Evolutionary conservation across 441 rosid species (phyloP).

Genomic region (Populus hybrid): DNA sequence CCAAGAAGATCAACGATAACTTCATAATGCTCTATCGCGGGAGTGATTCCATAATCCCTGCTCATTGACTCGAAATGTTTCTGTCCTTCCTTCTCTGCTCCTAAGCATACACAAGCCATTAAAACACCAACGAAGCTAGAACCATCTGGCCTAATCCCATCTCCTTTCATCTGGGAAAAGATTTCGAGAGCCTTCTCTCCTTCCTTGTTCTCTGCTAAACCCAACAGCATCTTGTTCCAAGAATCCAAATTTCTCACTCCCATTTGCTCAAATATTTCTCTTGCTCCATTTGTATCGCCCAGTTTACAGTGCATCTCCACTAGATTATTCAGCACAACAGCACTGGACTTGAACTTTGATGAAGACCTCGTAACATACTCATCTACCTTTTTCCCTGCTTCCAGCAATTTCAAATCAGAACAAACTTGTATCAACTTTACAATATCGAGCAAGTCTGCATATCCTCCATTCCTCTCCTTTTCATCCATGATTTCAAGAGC

Average conservation of each 20-base stretch:
- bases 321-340: not conserved
- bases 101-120: not conserved
- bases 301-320: not conserved
- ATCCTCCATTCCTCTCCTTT: not conserved
- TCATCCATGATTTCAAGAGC: not conserved
- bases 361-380: not conserved
- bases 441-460: not conserved
- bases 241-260: not conserved
- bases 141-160: not conserved
- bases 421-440: not conserved
- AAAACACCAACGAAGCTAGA: not conserved
- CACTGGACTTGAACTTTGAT: not conserved
- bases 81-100: not conserved
- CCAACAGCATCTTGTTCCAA: not conserved
- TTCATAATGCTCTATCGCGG: not conserved
- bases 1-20: not conserved
- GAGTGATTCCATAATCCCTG: not conserved
- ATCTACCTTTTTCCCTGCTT: not conserved
- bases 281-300: not conserved
- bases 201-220: not conserved
- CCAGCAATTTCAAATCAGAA: not conserved
- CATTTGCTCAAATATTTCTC: not conserved
- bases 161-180: not conserved
- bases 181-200: not conserved
- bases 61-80: not conserved